Evolutionary conservation across 2,329 filamentous ascomycete species (phyloP).

Genomic region (Xylariaceae sp.): DNA sequence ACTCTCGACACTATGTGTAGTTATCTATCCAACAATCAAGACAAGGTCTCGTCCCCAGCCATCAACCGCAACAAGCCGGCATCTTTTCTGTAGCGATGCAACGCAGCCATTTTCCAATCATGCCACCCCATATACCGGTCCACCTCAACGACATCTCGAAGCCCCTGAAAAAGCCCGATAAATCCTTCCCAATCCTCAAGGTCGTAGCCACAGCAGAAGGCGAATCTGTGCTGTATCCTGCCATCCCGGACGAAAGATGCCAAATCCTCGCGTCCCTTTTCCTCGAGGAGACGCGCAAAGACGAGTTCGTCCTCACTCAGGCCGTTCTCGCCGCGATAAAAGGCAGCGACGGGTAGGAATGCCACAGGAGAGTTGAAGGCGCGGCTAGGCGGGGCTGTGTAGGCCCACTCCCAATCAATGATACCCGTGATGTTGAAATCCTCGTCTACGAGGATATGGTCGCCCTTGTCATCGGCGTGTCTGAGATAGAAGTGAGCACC

Average conservation of each 20-base stretch:
- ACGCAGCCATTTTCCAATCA: slow-evolving; percentile 34
- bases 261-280: slow-evolving; percentile 22
- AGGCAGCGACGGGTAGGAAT: slow-evolving; percentile 28
- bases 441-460: slow-evolving; percentile 40
- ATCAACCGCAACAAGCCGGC: too few species aligned
- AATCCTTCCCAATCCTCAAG: slow-evolving; percentile 41
- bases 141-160: slow-evolving; percentile 32
- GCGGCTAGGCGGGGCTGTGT: slow-evolving; percentile 22
- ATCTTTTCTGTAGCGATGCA: slow-evolving; percentile 32
- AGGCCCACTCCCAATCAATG: slow-evolving; percentile 42
- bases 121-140: slow-evolving; percentile 35
- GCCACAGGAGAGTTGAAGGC: slow-evolving; percentile 36
- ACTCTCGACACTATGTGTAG: too few species aligned
- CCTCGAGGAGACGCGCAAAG: slow-evolving; percentile 21
- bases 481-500: slow-evolving; percentile 41
- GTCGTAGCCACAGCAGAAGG: slow-evolving; percentile 41
- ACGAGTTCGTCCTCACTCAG: slow-evolving; percentile 21
- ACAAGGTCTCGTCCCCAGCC: too few species aligned
- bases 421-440: slow-evolving; percentile 39
- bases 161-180: slow-evolving; percentile 37
- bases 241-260: slow-evolving; percentile 34
- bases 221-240: slow-evolving; percentile 35
- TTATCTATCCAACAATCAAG: too few species aligned
- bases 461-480: slow-evolving; percentile 43
- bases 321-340: slow-evolving; percentile 31